Percentiles rank a stretch among this genome's conserved stretches.
Conservation (phyloP, 495 filamentous ascomycete genomes). For the Astrocystis sublimbata region DNA sequence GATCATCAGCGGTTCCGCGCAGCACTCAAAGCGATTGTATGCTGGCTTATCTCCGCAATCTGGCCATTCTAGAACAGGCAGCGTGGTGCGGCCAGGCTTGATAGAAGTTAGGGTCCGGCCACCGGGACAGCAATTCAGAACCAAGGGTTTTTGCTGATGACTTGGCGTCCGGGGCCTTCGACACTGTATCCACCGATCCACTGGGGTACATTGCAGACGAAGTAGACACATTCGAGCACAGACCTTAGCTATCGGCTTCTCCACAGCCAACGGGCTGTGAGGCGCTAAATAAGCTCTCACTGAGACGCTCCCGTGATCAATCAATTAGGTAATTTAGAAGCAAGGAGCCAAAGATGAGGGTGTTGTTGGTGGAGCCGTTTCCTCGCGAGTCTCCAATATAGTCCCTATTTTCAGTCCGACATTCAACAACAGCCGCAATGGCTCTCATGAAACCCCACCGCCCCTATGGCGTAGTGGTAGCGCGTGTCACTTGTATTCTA, state of each 20-base stretch:
- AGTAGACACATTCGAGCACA: not conserved
- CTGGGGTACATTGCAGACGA: not conserved
- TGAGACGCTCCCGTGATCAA: too few species aligned
- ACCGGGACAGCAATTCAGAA: too few species aligned
- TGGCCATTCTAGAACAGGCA: not conserved
- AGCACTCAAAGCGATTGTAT: not conserved
- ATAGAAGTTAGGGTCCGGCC: too few species aligned
- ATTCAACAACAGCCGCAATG: not conserved
- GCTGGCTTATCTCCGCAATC: not conserved
- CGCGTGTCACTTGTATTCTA: constrained; percentile 20
- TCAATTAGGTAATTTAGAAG: too few species aligned
- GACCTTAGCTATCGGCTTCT: not conserved
- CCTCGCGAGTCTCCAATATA: too few species aligned
- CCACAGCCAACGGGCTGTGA: not conserved
- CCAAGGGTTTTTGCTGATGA: not conserved
- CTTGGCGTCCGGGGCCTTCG: not conserved
- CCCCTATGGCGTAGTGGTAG: constrained; percentile 23
- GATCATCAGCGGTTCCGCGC: not conserved
- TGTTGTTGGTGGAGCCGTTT: too few species aligned
- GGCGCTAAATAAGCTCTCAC: not conserved
- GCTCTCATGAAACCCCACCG: not conserved
- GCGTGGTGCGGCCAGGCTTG: not conserved
- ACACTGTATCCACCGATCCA: not conserved
- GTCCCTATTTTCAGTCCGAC: too few species aligned
- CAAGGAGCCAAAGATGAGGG: too few species aligned